Conservation (phyloP, 805 yeast species). For the Ogataea trehalophila region DNA sequence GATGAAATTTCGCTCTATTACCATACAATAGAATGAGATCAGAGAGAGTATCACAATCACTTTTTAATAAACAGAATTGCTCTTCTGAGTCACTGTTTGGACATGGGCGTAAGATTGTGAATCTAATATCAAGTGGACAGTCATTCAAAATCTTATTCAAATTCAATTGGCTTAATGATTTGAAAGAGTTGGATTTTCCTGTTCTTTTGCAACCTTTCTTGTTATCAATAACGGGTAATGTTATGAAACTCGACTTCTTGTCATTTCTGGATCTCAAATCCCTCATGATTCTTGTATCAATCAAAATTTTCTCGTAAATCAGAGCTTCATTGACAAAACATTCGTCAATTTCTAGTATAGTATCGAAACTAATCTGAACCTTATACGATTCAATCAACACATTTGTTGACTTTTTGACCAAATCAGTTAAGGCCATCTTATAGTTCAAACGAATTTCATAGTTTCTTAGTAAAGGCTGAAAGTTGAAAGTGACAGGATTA, state of each 20-base stretch:
- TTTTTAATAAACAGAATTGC: slow-evolving; percentile 22
- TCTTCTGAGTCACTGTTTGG: slow-evolving; percentile 18
- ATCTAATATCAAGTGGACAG: slow-evolving; percentile 28
- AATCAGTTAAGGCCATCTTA: slow-evolving; percentile 46
- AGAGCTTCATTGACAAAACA: slow-evolving; percentile 39
- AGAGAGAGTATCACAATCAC: slow-evolving; percentile 34
- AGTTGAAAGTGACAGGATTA: slow-evolving; percentile 43
- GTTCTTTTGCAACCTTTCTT: slow-evolving; percentile 10
- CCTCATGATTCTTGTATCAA: slow-evolving; percentile 26
- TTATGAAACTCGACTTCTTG: slow-evolving; percentile 20
- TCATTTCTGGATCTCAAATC: slow-evolving; percentile 16
- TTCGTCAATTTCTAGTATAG: slow-evolving; percentile 36
- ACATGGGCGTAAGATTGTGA: slow-evolving; percentile 28
- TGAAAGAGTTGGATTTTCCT: slow-evolving; percentile 11
- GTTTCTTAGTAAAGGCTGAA: slow-evolving; percentile 29
- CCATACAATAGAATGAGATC: slow-evolving; percentile 46
- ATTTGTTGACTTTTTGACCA: slow-evolving; percentile 43
- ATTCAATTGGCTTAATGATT: slow-evolving; percentile 17
- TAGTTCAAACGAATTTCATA: slow-evolving; percentile 33
- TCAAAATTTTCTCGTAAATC: slow-evolving; percentile 29
- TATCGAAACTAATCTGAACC: slow-evolving; percentile 38
- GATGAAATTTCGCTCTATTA: slow-evolving; percentile 47
- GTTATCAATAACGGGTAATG: slow-evolving; percentile 28
- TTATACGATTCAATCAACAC: slow-evolving; percentile 49
- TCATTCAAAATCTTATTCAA: slow-evolving; percentile 19